Conservation (phyloP, 164 flowering plant species). For the Sextonia rubra region DNA sequence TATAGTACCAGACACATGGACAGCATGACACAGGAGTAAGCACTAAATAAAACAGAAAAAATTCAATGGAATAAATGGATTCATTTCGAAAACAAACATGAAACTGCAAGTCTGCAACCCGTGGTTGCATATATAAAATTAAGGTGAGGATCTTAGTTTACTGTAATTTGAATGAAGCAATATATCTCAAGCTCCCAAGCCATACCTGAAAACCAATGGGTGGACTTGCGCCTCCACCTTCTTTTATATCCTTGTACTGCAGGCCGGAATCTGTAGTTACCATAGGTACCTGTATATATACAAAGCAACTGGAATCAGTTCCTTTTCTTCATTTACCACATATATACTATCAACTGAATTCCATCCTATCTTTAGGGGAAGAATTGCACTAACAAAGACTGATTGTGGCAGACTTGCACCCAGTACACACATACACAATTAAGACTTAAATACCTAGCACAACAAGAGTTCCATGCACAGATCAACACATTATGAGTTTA, state of each 20-base stretch:
- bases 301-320: background rate
- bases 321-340: background rate
- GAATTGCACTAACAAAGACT: background rate
- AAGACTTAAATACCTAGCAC: background rate
- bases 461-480: background rate
- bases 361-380: background rate
- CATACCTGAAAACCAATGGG: constrained; percentile 95
- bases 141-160: too few relatives aligned
- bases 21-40: too few relatives aligned
- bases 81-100: too few relatives aligned
- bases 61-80: too few relatives aligned
- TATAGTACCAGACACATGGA: too few relatives aligned
- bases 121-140: too few relatives aligned
- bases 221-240: constrained; percentile 86
- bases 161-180: background rate
- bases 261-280: constrained; percentile 93
- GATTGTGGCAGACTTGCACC: background rate
- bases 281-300: constrained; percentile 64
- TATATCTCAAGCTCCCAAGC: background rate
- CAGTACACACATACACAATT: background rate
- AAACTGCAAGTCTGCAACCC: too few relatives aligned
- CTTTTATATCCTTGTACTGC: constrained; percentile 92
- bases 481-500: background rate
- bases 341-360: background rate
- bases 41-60: too few relatives aligned